Evolutionary conservation across 2,329 filamentous ascomycete species (phyloP).

Genomic region (Ophiostoma montium): DNA sequence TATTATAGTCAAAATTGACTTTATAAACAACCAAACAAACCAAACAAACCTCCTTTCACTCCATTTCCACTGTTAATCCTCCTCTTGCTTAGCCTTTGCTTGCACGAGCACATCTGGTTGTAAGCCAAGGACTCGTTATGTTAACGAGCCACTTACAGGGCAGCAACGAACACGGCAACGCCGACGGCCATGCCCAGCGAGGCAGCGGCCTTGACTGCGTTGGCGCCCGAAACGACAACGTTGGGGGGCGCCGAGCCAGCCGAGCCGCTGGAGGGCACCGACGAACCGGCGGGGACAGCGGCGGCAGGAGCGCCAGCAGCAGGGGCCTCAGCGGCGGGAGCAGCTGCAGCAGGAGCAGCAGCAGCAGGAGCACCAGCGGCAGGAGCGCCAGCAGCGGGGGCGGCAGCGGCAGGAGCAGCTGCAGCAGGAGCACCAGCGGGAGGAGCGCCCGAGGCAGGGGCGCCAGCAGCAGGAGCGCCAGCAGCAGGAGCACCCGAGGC

Average conservation of each 20-base stretch:
- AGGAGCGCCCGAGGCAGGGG: background rate
- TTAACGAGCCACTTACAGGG: background rate
- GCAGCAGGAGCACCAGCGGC: background rate
- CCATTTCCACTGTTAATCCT: too few species aligned
- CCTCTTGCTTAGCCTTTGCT: too few species aligned
- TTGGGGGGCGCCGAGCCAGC: background rate
- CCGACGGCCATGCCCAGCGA: background rate
- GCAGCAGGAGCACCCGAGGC: too few species aligned
- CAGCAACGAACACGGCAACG: background rate
- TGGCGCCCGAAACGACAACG: background rate
- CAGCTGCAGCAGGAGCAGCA: background rate
- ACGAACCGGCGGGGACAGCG: background rate
- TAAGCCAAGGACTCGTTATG: background rate
- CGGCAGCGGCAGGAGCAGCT: too few species aligned
- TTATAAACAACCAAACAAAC: too few species aligned
- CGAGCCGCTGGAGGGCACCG: background rate
- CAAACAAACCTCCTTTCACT: too few species aligned
- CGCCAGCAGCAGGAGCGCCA: too few species aligned
- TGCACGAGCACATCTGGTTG: background rate
- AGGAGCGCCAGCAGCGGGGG: too few species aligned
- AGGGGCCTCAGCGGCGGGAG: background rate
- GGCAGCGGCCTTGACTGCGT: background rate
- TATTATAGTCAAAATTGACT: too few species aligned
- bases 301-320: background rate
- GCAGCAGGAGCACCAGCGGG: background rate